Evolutionary conservation across 768 basidiomycete genomes (phyloP).

Genomic region (Naganishia kalamii): DNA sequence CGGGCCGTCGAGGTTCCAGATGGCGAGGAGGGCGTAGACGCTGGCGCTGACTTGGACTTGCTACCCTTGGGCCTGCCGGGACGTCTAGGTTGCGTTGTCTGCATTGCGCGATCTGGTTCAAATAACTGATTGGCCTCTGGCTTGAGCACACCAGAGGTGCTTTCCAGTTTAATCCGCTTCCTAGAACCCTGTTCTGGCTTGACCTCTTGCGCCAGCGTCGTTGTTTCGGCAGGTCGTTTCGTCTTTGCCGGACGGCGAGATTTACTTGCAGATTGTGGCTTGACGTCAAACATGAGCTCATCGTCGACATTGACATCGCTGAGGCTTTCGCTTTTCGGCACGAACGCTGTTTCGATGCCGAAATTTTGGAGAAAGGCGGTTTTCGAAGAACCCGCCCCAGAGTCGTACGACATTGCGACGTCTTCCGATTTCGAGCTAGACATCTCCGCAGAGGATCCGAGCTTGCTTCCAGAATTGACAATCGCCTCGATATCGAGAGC

Average conservation of each 20-base stretch:
- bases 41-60: not conserved
- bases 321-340: constrained; percentile 1
- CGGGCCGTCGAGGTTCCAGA: constrained; percentile 21
- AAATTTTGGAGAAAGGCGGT: not conserved
- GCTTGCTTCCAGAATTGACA: not conserved
- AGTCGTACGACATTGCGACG: not conserved
- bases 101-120: not conserved
- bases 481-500: constrained; percentile 3
- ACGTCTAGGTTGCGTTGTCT: constrained; percentile 28
- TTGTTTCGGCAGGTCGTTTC: not conserved
- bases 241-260: not conserved
- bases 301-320: constrained; percentile 25
- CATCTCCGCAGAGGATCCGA: not conserved
- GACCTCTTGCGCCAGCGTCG: not conserved
- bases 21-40: not conserved
- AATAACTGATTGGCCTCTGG: not conserved
- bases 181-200: not conserved
- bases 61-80: constrained; percentile 36
- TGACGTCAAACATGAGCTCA: not conserved
- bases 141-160: not conserved
- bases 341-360: not conserved
- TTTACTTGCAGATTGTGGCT: not conserved
- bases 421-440: not conserved
- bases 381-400: not conserved
- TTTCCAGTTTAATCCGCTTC: not conserved